Base-by-base conservation (phyloP, 371 early-diverging fungal species). In the Basidiobolus meristosporus region DNA sequence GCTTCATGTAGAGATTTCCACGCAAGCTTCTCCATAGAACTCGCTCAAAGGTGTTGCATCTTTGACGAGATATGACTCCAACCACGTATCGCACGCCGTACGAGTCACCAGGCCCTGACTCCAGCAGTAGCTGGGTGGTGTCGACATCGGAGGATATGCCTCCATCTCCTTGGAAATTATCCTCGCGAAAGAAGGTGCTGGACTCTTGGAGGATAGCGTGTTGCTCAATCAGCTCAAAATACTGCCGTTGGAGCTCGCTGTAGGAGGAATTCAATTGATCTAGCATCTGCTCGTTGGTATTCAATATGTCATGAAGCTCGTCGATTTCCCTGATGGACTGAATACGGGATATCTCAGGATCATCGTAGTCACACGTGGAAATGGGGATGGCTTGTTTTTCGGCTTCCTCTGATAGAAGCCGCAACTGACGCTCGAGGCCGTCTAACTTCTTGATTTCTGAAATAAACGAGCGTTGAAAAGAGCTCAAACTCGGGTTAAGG, bases 1-100 rank as follows among this genome's bases (percentile, higher is more conserved):
- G 70, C 60, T 90, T 93, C 71, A 98, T 82, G 66, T 77, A 93
- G 49, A 98, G 62, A 60, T 98, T 95, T 37, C 98, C 98, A 45
- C 98, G 87, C 47, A 98, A 76, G 12, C 88, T 81, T 33, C 96
- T 81, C 87, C 93, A 95, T 26, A 98, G 73, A 41, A 98, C 82
- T 46, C 93, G 79, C 60, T 93, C 91, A 52, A 97, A 90, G 11
- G 82, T 86, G 21, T 68, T 70, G 59, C 91, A 78, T 39, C 77
- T 73, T 23, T 50, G 47, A 44, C 91, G 77, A 1, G 82, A 55
- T 42, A 97, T 86, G 19, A 90, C 91, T 35, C 97, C 97, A 9
- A 91, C 78, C 26, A 97, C 84, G 46, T 73, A 62, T 39, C 73
- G 65, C 12, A 73, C 49, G 52, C 60, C 62, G 40, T 69, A 48